Base-by-base conservation (phyloP, 495 filamentous ascomycete genomes). In the Aspergillus carlsbadensis region DNA sequence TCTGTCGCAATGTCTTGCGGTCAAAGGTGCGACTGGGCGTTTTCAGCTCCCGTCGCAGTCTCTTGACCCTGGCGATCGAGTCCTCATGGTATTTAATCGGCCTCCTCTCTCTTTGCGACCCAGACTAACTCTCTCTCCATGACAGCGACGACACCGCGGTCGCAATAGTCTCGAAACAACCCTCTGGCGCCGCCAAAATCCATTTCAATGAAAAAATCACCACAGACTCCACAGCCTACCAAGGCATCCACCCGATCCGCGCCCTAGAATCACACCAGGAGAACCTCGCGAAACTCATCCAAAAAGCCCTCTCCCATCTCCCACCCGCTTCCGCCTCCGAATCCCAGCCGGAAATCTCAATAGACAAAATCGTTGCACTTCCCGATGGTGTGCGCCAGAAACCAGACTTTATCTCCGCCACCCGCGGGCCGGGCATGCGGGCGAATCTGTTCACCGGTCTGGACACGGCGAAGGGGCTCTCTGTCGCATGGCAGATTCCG, bases 121-220 rank as follows among this genome's bases (percentile, higher is more conserved):
- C 8, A 8, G 3, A 29, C 31, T 45, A n/a, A 39, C 11, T 22
- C 6, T 56, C 34, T 8, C 8, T 29, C 18, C 17, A n/a, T n/a
- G n/a, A n/a, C 5, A 86, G 90, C 78, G 94, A 98, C 71, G 94
- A 98, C 74, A 96, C 93, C 1, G 93, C 89, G 39, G 91, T 98
- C 6, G 89, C 93, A 18, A 71, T 98, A 42, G 78, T 98, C 13
- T 80, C 90, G 55, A 89, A 82, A 51, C 68, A 78, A 36, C 34
- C 62, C 5, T 52, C 64, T 6, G 54, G 64, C 26, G 65, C 68
- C 10, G 80, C 83, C 6, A 77, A 69, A 6, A 80, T 96, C 0
- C 83, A 86, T 67, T 96, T 92, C 73, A 85, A 95, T 57, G 79
- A 87, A 58, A 96, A 91, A 60, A 70, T 93, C 47, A 96, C 91